Conservation (phyloP, 495 filamentous ascomycete genomes). For the Cercophora newfieldiana region DNA sequence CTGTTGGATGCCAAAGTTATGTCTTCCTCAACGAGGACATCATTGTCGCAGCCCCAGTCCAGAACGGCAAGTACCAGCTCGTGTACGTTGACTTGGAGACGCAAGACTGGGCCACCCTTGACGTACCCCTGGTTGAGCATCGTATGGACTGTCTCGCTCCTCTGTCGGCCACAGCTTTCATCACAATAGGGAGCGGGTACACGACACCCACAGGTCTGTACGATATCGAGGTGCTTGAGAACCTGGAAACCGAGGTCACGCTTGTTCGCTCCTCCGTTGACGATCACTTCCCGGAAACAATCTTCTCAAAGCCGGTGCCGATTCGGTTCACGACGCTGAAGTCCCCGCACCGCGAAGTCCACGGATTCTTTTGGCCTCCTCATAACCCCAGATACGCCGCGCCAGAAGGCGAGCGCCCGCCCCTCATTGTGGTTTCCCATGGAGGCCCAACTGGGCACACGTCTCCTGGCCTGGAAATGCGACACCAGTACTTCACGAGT, state of each 20-base stretch:
- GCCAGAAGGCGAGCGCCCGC: conserved; percentile 36
- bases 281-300: conserved; percentile 22
- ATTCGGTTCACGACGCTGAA: conserved; percentile 40
- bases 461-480: conserved; percentile 36
- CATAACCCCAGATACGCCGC: conserved; percentile 41
- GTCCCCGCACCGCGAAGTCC: conserved; percentile 28
- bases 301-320: conserved; percentile 35
- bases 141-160: conserved; percentile 19
- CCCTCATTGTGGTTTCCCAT: conserved; percentile 47
- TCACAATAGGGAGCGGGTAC: conserved; percentile 30
- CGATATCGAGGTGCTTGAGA: conserved; percentile 21
- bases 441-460: conserved; percentile 50
- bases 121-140: conserved; percentile 17
- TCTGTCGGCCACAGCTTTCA: conserved; percentile 26
- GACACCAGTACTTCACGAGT: conserved; percentile 51
- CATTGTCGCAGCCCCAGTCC: conserved; percentile 35
- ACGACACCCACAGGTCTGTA: conserved; percentile 29
- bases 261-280: conserved; percentile 14
- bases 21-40: conserved; percentile 39
- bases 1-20: conserved; percentile 42
- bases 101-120: conserved; percentile 16
- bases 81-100: conserved; percentile 34
- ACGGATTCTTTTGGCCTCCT: conserved; percentile 49
- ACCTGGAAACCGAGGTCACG: conserved; percentile 2
- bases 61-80: conserved; percentile 27